Percentiles rank a stretch among this genome's conserved stretches.
Conservation (phyloP, 768 basidiomycete genomes). For the Tulasnella sp. region DNA sequence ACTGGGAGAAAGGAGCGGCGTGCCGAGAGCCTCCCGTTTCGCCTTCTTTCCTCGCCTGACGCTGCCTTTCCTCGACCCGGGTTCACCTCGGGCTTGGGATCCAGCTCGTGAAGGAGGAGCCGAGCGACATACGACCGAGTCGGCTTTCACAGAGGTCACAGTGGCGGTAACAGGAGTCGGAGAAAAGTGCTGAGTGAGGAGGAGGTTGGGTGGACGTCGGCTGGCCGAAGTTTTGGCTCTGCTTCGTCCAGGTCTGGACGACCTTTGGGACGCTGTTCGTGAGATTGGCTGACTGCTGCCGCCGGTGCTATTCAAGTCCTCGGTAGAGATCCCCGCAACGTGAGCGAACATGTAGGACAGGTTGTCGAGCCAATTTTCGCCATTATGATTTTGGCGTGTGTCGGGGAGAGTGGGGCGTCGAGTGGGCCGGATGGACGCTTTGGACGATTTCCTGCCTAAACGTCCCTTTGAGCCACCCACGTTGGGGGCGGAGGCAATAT, state of each 20-base stretch:
- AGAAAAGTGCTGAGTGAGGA: constrained; percentile 15
- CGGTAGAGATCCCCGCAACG: not conserved
- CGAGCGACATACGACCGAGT: constrained; percentile 25
- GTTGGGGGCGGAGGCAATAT: not conserved
- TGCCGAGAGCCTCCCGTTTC: not conserved
- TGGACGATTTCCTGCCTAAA: not conserved
- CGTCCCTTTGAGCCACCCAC: not conserved
- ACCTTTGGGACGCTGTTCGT: not conserved
- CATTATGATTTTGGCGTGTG: too few relatives aligned
- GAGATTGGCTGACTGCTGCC: not conserved
- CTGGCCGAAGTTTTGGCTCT: not conserved
- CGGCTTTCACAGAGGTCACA: not conserved
- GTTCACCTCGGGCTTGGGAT: too few relatives aligned
- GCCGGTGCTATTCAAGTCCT: not conserved
- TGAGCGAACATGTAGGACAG: constrained; percentile 19
- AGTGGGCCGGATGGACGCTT: not conserved
- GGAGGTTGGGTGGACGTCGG: not conserved
- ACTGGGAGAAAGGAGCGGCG: constrained; percentile 25
- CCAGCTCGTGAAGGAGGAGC: too few relatives aligned
- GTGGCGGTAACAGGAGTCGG: not conserved
- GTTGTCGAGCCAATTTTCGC: not conserved
- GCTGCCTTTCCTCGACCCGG: too few relatives aligned
- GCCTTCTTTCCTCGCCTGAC: constrained; percentile 11
- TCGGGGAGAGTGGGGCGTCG: not conserved
- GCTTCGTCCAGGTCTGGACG: too few relatives aligned